Evolutionary conservation across 2,329 filamentous ascomycete genomes (phyloP).

Genomic region (Trichothecium sympodiale): DNA sequence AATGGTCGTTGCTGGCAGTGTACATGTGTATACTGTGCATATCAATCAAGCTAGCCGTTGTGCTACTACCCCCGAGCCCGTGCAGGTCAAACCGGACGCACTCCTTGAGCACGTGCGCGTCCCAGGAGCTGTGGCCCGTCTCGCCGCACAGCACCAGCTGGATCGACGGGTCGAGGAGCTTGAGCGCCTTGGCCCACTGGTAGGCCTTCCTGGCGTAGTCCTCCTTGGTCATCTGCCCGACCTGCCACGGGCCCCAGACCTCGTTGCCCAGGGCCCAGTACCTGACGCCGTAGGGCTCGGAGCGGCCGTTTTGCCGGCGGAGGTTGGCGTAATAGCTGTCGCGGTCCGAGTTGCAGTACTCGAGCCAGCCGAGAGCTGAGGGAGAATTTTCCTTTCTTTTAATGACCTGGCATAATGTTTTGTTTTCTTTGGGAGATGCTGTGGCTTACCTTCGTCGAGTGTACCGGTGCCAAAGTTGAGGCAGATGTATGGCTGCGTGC

Average conservation of each 20-base stretch:
- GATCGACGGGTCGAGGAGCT: conserved; percentile 59
- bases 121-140: conserved; percentile 59
- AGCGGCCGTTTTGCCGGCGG: conserved; percentile 61
- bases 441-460: conserved; percentile 20
- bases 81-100: conserved; percentile 37
- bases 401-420: too few relatives aligned
- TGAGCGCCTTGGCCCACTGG: conserved; percentile 63
- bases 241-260: conserved; percentile 56
- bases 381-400: background rate
- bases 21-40: conserved; percentile 78
- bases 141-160: conserved; percentile 63
- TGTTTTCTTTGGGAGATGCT: too few relatives aligned
- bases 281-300: conserved; percentile 68
- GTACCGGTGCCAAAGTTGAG: conserved; percentile 74
- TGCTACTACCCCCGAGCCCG: conserved; percentile 18
- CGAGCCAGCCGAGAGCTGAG: conserved; percentile 65
- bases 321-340: conserved; percentile 77
- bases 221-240: conserved; percentile 57
- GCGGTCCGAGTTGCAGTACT: conserved; percentile 70
- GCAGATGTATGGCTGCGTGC: conserved; percentile 67
- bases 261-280: conserved; percentile 83
- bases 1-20: conserved; percentile 46
- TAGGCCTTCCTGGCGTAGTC: conserved; percentile 57
- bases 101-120: conserved; percentile 60
- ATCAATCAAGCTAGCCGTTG: conserved; percentile 43